A percentile compares a stretch with the other conserved stretches of the same genome.
phyloP scores from a whole-genome alignment of 2,329 filamentous ascomycete genomes.

The Colletotrichum godetiae region DNA sequence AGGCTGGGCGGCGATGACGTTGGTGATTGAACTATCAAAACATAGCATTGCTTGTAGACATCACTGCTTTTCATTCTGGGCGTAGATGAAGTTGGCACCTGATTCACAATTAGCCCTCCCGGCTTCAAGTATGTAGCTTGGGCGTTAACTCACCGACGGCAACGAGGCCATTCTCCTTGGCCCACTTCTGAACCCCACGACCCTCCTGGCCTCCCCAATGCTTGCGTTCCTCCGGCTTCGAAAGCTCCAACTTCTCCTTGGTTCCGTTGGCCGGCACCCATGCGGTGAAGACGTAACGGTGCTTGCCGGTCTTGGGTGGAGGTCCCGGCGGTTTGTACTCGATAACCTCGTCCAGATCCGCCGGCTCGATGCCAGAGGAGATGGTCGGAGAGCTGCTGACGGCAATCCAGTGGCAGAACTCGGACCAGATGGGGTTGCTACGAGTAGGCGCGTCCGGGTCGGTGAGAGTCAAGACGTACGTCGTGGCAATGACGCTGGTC shows the following conservation, averaged over 20 bases:
- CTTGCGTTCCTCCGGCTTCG: conserved; percentile 49
- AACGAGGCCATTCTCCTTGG: conserved; percentile 51
- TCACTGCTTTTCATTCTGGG: conserved; percentile 52
- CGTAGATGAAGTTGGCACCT: conserved; percentile 57
- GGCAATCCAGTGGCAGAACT: conserved; percentile 59
- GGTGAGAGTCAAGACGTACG: conserved; percentile 49
- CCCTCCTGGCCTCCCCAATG: conserved; percentile 52
- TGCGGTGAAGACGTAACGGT: conserved; percentile 56
- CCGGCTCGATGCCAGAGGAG: conserved; percentile 35
- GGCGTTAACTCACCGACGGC: conserved; percentile 50
- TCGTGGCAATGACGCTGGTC: conserved; percentile 37
- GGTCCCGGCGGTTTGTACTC: conserved; percentile 55
- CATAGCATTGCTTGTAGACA: not conserved
- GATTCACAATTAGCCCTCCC: conserved; percentile 23
- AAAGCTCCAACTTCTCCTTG: conserved; percentile 46
- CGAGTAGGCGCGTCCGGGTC: conserved; percentile 57
- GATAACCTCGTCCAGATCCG: conserved; percentile 48
- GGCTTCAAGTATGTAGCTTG: not conserved
- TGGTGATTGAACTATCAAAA: not conserved
- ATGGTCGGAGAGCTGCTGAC: conserved; percentile 43
- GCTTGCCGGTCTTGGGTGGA: conserved; percentile 53
- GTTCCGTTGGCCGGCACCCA: conserved; percentile 53
- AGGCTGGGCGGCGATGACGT: too few species aligned
- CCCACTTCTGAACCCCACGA: conserved; percentile 53
- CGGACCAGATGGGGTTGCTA: conserved; percentile 55